Percentiles rank a stretch among this genome's conserved stretches.
These are phyloP conservation scores for Camptophora hylomeconis DNA, from an alignment of 2,329 filamentous ascomycete genomes.

Conservation along the genomic window DNA sequence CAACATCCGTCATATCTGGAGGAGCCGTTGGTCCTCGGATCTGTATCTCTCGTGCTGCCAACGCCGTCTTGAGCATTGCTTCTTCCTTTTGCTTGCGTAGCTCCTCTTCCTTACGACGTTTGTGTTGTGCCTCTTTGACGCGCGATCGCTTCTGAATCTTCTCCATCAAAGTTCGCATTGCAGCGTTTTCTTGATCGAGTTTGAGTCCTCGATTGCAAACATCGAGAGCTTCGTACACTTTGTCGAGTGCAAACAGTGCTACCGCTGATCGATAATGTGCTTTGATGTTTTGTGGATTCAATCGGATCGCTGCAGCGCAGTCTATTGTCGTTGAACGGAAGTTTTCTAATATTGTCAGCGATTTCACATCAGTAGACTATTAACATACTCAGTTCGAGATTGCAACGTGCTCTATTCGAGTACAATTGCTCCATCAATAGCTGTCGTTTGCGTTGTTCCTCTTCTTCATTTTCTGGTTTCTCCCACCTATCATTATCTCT, in stretches of 20 bases:
- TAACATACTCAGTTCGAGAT: slow-evolving; percentile 60
- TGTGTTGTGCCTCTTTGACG: slow-evolving; percentile 42
- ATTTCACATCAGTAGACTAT: slow-evolving; percentile 1
- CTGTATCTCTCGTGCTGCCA: slow-evolving; percentile 57
- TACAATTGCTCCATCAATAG: slow-evolving; percentile 62
- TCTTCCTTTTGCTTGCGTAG: slow-evolving; percentile 39
- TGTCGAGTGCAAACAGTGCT: slow-evolving; percentile 67
- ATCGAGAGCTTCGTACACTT: slow-evolving; percentile 67
- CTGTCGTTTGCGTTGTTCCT: slow-evolving; percentile 50
- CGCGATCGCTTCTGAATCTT: slow-evolving; percentile 51
- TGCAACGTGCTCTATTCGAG: slow-evolving; percentile 79
- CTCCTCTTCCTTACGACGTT: slow-evolving; percentile 39
- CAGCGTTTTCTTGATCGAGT: slow-evolving; percentile 56
- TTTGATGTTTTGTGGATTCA: slow-evolving; percentile 75
- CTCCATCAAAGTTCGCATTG: slow-evolving; percentile 48
- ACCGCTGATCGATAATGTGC: slow-evolving; percentile 75
- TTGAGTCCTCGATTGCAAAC: slow-evolving; percentile 60
- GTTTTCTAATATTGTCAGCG: slow-evolving; percentile 45
- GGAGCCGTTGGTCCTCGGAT: slow-evolving; percentile 47
- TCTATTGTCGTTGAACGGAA: slow-evolving; percentile 77
- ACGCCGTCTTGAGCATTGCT: slow-evolving; percentile 49
- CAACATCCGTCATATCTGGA: slow-evolving; percentile 79
- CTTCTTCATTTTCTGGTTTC: slow-evolving; percentile 37
- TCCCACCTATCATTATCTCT: slow-evolving; percentile 33
- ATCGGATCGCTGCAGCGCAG: slow-evolving; percentile 62